Percentiles rank a stretch among this genome's conserved stretches.
Conservation (phyloP, 73 alveolate species). For the Symbiodinium pilosum region DNA sequence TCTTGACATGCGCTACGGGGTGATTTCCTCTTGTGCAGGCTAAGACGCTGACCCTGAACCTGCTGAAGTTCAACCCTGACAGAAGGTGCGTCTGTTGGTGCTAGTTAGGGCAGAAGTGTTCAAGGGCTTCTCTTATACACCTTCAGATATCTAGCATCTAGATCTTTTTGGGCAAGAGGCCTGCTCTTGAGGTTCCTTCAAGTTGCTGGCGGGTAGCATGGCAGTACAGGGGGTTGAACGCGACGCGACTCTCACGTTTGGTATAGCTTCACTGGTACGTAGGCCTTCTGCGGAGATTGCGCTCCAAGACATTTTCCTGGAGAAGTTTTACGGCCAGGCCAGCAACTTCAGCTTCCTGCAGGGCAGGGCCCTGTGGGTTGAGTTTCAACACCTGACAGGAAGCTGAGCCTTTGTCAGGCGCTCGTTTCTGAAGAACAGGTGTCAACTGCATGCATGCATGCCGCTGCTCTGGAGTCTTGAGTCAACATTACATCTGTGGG, state of each 20-base stretch:
- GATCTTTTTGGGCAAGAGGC: no score
- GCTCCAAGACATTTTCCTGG: slow-evolving; percentile 81
- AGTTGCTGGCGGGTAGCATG: no score
- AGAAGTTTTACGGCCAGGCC: slow-evolving; percentile 59
- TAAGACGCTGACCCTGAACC: slow-evolving; percentile 37
- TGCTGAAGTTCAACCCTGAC: slow-evolving; percentile 81
- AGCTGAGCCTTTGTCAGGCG: slow-evolving; percentile 34
- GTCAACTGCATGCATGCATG: no score
- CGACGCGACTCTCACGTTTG: no score
- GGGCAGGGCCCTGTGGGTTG: no score
- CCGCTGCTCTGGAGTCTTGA: no score
- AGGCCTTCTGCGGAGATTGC: slow-evolving; percentile 89
- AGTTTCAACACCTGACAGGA: not conserved
- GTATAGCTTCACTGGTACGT: no score
- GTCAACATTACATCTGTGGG: not conserved
- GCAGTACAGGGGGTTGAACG: no score
- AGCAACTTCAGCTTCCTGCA: not conserved
- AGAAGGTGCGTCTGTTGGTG: slow-evolving; percentile 42
- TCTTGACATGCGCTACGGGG: no score
- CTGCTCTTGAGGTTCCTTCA: no score
- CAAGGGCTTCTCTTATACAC: not conserved
- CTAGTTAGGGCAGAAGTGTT: not conserved
- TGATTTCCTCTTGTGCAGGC: slow-evolving; percentile 40
- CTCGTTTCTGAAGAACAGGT: not conserved
- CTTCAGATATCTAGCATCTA: no score